A percentile compares a stretch with the other conserved stretches of the same genome.
Evolutionary conservation across 768 basidiomycete genomes (phyloP).

Genomic region (Strobilomyces dryophilus): DNA sequence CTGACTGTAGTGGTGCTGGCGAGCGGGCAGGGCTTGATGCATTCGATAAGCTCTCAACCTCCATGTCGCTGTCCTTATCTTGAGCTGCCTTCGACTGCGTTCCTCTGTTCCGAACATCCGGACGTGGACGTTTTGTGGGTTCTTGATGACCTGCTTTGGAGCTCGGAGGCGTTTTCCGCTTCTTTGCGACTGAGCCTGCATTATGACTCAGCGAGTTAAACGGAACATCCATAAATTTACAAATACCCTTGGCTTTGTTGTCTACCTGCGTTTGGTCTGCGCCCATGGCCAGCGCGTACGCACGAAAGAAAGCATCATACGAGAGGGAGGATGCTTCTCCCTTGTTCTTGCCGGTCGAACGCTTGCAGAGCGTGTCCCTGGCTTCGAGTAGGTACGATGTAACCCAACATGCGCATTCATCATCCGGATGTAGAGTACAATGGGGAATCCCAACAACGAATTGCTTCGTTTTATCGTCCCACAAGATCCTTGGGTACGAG

Average conservation of each 20-base stretch:
- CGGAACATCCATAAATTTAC: background rate
- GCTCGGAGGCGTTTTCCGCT: background rate
- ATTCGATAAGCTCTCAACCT: background rate
- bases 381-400: constrained; percentile 5
- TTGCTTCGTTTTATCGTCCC: constrained; percentile 11
- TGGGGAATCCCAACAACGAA: constrained; percentile 10
- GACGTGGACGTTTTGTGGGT: background rate
- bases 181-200: constrained; percentile 1
- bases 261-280: constrained; percentile 3
- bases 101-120: background rate
- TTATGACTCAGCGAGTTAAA: background rate
- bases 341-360: constrained; percentile 3
- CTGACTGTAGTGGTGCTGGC: background rate
- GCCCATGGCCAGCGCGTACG: constrained; percentile 10
- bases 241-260: constrained; percentile 3
- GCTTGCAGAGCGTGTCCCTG: constrained; percentile 6
- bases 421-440: constrained; percentile 4
- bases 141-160: background rate
- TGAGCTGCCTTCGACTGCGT: background rate
- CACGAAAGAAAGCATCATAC: constrained; percentile 6
- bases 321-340: constrained; percentile 1
- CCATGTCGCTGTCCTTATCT: background rate
- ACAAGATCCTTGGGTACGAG: constrained; percentile 10
- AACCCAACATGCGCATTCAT: constrained; percentile 13
- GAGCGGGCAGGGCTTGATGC: background rate